These are phyloP conservation scores for Gossypium thurberi DNA, from an alignment of 345 rosid species.

Conservation along the genomic window DNA sequence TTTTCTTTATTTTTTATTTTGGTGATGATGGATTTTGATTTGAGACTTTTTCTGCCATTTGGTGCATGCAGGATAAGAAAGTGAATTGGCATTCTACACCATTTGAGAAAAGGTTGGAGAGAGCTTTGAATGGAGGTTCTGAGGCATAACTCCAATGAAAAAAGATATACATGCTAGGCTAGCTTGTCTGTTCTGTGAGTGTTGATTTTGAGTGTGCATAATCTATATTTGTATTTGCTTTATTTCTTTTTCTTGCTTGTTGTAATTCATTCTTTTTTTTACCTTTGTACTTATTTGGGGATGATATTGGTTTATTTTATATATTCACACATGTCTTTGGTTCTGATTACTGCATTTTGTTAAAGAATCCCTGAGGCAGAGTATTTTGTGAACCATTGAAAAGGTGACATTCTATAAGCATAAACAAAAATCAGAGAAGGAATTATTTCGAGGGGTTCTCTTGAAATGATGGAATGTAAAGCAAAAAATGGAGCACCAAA, in stretches of 20 bases:
- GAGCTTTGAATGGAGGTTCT: conserved; percentile 56
- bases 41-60: conserved; percentile 15
- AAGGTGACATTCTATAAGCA: not conserved
- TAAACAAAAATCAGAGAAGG: not conserved
- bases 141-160: conserved; percentile 7
- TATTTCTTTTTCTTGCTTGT: not conserved
- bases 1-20: not conserved
- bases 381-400: not conserved
- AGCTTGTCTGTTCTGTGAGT: not conserved
- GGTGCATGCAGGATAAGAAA: conserved; percentile 62
- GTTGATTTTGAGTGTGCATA: conserved; percentile 10
- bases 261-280: conserved; percentile 5
- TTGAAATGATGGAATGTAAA: too few relatives aligned
- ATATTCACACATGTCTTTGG: not conserved
- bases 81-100: conserved; percentile 95
- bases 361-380: not conserved
- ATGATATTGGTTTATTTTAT: not conserved
- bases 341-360: not conserved
- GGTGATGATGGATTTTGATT: conserved; percentile 11
- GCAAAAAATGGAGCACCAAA: too few relatives aligned
- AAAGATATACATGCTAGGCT: not conserved
- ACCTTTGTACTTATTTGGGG: not conserved
- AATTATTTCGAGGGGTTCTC: not conserved
- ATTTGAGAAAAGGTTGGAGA: conserved; percentile 86
- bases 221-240: not conserved